Evolutionary conservation across 169 alveolate genomes (phyloP).

Genomic region (Perkinsus chesapeaki): DNA sequence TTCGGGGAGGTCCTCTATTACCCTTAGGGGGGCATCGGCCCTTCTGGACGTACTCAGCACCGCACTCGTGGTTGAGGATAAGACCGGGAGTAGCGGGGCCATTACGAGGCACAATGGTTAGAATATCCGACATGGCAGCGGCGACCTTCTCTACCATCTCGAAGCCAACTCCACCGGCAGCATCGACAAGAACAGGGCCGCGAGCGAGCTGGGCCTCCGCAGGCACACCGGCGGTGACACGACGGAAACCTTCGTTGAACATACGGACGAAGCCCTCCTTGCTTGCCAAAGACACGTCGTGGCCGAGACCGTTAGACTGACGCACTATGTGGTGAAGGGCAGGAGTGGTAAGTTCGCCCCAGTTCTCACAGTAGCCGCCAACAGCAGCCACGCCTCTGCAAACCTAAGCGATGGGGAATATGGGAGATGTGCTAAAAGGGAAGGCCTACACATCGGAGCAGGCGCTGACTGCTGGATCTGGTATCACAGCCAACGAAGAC

Average conservation of each 20-base stretch:
- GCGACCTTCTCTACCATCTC: conserved; percentile 24
- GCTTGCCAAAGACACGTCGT: neutral
- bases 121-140: neutral
- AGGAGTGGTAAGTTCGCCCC: neutral
- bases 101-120: neutral
- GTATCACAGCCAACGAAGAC: neutral
- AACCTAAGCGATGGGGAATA: neutral
- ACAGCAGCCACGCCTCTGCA: neutral
- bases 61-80: conserved; percentile 63
- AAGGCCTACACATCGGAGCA: neutral
- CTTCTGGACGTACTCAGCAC: conserved; percentile 77
- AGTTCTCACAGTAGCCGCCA: neutral
- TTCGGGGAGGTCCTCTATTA: neutral
- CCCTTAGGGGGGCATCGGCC: conserved; percentile 45
- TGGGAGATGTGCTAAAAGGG: neutral
- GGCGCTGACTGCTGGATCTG: neutral
- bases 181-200: conserved; percentile 41
- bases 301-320: neutral
- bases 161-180: conserved; percentile 66
- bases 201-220: neutral
- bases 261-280: neutral
- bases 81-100: neutral
- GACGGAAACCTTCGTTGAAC: neutral
- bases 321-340: neutral
- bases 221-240: neutral